These are phyloP conservation scores for Solanum chacoense DNA, from an alignment of 305 asterid genomes.

Conservation along the genomic window DNA sequence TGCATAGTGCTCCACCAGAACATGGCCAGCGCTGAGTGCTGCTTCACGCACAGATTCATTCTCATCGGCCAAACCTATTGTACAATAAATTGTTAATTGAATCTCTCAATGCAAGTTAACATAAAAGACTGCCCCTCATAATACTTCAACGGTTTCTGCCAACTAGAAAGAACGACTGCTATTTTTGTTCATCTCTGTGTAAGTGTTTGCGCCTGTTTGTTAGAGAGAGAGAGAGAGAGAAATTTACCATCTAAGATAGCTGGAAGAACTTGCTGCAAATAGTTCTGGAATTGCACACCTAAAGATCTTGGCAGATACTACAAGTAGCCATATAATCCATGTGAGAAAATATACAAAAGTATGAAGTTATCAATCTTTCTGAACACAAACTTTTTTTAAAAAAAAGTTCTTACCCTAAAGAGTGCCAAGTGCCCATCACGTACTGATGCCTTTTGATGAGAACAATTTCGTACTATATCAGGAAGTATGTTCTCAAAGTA, in stretches of 20 bases:
- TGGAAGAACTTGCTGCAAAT: constrained; percentile 93
- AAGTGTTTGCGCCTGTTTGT: neutral
- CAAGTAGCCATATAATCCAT: constrained; percentile 7
- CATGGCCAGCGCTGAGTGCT: constrained; percentile 98
- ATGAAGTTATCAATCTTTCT: neutral
- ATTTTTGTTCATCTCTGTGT: neutral
- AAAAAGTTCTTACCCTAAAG: constrained; percentile 51
- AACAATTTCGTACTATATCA: constrained; percentile 79
- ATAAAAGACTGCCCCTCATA: neutral
- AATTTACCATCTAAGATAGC: constrained; percentile 83
- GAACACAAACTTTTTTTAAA: neutral
- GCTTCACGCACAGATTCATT: constrained; percentile 99
- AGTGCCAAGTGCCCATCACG: constrained; percentile 94
- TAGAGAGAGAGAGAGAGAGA: neutral
- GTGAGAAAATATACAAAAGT: neutral
- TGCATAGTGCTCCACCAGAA: constrained; percentile 96
- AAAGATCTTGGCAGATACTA: constrained; percentile 95
- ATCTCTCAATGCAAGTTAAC: neutral
- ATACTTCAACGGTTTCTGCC: neutral
- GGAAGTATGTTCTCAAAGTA: constrained; percentile 90
- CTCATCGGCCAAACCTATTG: constrained; percentile 96
- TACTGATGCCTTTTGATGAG: constrained; percentile 88
- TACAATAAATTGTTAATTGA: constrained; percentile 8
- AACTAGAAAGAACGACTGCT: neutral
- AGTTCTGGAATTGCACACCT: constrained; percentile 95